Base-by-base conservation (phyloP, 2,329 filamentous ascomycete species). In the Onygenales sp. region DNA sequence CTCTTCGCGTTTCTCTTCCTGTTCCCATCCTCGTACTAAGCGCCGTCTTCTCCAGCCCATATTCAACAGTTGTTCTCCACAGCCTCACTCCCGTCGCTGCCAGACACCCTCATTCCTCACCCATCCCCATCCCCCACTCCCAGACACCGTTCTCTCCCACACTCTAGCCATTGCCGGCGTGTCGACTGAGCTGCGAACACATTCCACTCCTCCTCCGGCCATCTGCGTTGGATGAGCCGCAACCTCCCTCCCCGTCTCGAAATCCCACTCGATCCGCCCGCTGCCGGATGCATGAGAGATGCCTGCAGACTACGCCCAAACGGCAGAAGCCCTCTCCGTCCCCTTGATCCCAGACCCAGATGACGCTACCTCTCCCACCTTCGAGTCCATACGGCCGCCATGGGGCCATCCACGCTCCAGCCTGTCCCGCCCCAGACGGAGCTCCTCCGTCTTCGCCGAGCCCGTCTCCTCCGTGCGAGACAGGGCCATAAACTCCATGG, bases 321-420 rank as follows among this genome's bases (percentile, higher is more conserved):
- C 73, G 14, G 77, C 75, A 51, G 75, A 76, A 63, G 78, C 77
- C 52, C 74, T 81, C 44, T 75, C 78, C 45, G 69, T 79, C 31
- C 74, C 77, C 35, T 70, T 75, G 55, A 36, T 53, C 11, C 14
- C 45, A 33, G 68, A 70, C 32, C 73, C 75, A 54, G 71, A 67
- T 43, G 63, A 64, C 43, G 60, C 72, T 52, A 66, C 74, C 5
- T 77, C 78, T 31, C 75, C 78, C 13, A 75, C 69, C 52, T 61
- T 67, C 61, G 61, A 67, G 51, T 66, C 65, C 50, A 67, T 67
- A 48, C 74, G 72, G 45, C 77, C 76, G 50, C 69, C 76, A 68
- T 82, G 80, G 79, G 75, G 73, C 57, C 73, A 75, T 43, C 69
- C 72, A 13, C 70, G 69, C 39, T 64, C 70, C 7, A 64, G 70